phyloP scores from a whole-genome alignment of 2,329 filamentous ascomycete genomes.

The Mycosphaerella arachidis region DNA sequence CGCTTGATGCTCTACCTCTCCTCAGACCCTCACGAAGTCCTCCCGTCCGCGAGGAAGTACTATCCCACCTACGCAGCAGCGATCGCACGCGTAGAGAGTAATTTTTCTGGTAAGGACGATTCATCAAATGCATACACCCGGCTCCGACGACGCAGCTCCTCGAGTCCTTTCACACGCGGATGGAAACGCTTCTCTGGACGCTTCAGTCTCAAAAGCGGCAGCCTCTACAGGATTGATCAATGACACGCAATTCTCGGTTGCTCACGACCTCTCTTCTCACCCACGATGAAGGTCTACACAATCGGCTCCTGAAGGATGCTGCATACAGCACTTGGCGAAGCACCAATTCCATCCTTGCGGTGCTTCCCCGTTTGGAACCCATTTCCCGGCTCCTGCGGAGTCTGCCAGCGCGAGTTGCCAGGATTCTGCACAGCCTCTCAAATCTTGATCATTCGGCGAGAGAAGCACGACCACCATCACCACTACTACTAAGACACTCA shows the following conservation, averaged over 20 bases:
- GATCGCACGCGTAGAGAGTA: conserved; percentile 14
- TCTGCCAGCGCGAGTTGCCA: background rate
- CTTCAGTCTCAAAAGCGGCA: conserved; percentile 10
- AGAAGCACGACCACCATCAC: background rate
- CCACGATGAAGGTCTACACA: background rate
- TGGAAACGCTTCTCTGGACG: conserved; percentile 19
- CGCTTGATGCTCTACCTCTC: conserved; percentile 33
- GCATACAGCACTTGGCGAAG: background rate
- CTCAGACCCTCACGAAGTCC: conserved; percentile 29
- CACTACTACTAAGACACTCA: background rate
- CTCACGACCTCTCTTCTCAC: background rate
- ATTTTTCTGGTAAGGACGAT: background rate
- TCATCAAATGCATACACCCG: background rate
- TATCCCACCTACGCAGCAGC: conserved; percentile 27
- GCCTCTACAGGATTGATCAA: conserved; percentile 9
- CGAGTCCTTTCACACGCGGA: conserved; percentile 8
- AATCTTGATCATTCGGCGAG: background rate
- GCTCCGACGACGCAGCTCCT: background rate
- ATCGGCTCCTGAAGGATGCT: background rate
- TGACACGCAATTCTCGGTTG: background rate
- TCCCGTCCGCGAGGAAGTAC: conserved; percentile 31
- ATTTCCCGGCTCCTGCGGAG: background rate
- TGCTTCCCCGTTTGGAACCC: background rate
- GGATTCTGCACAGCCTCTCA: background rate
- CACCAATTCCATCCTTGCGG: background rate